phyloP scores from a whole-genome alignment of 352 stramenopile genomes.

The Globisporangium takayamanum region DNA sequence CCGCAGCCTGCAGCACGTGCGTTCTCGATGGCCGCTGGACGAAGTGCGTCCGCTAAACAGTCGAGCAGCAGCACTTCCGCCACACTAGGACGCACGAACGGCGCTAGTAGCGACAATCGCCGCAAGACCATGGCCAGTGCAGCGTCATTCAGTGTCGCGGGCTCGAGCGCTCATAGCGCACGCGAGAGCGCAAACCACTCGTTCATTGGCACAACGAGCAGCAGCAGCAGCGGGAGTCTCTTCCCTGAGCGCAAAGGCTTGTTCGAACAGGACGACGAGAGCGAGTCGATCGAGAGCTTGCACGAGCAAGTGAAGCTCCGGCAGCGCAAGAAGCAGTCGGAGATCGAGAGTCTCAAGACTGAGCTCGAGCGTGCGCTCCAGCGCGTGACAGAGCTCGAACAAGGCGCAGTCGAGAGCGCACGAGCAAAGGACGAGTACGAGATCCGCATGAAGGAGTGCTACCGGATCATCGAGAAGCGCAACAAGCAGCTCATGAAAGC shows the following conservation, averaged over 20 bases:
- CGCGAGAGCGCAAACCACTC: constrained; percentile 10
- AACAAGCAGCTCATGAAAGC: constrained; percentile 84
- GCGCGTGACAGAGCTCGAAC: constrained; percentile 32
- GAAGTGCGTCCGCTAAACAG: constrained; percentile 11
- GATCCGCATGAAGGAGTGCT: constrained; percentile 75
- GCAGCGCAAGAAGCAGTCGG: constrained; percentile 61
- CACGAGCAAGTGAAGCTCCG: constrained; percentile 42
- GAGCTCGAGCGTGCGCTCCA: background rate
- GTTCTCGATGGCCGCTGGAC: constrained; percentile 6
- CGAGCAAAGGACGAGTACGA: constrained; percentile 54
- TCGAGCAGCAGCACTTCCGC: constrained; percentile 8
- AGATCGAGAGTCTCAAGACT: constrained; percentile 37
- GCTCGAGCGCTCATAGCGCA: background rate
- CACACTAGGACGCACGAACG: constrained; percentile 3
- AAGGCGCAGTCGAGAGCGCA: constrained; percentile 16
- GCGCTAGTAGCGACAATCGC: constrained; percentile 1
- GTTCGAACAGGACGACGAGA: constrained; percentile 73
- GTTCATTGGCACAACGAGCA: constrained; percentile 7
- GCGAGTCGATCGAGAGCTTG: constrained; percentile 29
- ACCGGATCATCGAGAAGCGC: constrained; percentile 80
- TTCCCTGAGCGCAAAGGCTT: constrained; percentile 48
- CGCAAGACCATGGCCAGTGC: constrained; percentile 11
- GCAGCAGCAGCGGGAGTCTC: background rate
- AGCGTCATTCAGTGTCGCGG: constrained; percentile 10
- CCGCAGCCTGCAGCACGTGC: constrained; percentile 1